These are phyloP conservation scores for Priceomyces haplophilus DNA, from an alignment of 805 yeast species.

Conservation along the genomic window DNA sequence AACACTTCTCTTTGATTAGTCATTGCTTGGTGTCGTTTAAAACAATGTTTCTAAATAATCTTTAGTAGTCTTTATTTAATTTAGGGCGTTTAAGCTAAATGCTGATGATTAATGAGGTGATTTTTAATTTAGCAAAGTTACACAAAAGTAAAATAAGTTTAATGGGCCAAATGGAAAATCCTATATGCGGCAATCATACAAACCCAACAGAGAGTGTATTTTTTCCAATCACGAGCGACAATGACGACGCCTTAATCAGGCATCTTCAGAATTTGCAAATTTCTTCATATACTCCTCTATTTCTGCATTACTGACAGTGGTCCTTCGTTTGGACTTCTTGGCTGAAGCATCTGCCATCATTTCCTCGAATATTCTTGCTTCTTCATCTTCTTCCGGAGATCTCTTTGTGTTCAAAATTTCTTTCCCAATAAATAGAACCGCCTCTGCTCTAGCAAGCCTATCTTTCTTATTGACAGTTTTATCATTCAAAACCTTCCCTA, in stretches of 20 bases:
- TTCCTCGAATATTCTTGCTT: conserved; percentile 87
- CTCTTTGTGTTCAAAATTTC: conserved; percentile 66
- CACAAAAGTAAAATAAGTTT: neutral
- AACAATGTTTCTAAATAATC: neutral
- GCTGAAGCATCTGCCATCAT: conserved; percentile 80
- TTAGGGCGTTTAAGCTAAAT: neutral
- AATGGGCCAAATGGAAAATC: neutral
- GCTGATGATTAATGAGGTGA: neutral
- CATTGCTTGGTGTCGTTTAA: conserved; percentile 12
- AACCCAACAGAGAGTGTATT: too few species aligned
- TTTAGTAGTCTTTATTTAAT: too few species aligned
- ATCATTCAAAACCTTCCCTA: conserved; percentile 52
- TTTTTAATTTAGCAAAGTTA: neutral
- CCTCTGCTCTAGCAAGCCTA: conserved; percentile 75
- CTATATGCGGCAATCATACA: too few species aligned
- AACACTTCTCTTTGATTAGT: conserved; percentile 46
- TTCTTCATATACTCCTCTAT: conserved; percentile 22
- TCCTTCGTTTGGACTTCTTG: conserved; percentile 40
- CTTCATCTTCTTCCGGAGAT: conserved; percentile 87
- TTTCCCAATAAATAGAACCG: conserved; percentile 67
- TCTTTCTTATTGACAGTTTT: conserved; percentile 56
- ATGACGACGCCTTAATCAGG: too few species aligned
- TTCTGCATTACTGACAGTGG: conserved; percentile 15
- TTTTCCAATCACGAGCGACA: too few species aligned
- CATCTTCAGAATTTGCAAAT: conserved; percentile 9